These are phyloP conservation scores for Turritis glabra DNA, from an alignment of 345 rosid genomes.

Conservation along the genomic window DNA sequence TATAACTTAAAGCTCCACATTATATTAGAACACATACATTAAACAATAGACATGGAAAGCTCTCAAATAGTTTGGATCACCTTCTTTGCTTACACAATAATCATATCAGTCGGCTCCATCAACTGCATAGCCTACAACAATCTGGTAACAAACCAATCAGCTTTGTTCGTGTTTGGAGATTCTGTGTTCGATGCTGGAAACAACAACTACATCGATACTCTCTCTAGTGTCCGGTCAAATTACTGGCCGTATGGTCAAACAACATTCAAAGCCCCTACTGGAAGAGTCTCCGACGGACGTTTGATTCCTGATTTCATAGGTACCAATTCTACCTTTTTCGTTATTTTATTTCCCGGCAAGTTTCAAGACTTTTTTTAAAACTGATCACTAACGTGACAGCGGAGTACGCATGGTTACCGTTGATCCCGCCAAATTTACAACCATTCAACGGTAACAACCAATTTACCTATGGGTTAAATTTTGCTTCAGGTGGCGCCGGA, in stretches of 20 bases:
- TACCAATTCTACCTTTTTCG: background rate
- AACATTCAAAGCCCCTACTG: background rate
- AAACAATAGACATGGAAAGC: background rate
- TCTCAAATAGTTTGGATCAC: background rate
- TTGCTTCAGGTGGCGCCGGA: background rate
- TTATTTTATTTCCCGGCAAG: background rate
- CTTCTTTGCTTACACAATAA: background rate
- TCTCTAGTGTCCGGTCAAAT: conserved; percentile 2
- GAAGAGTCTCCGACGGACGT: conserved; percentile 7
- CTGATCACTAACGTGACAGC: background rate
- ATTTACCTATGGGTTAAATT: conserved; percentile 1
- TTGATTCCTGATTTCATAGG: background rate
- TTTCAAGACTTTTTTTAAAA: too few relatives aligned
- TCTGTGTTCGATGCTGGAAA: conserved; percentile 1
- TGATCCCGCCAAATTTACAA: conserved; percentile 6
- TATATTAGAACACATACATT: background rate
- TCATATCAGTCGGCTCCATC: background rate
- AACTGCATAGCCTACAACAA: background rate
- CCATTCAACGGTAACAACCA: background rate
- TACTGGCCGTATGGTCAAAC: conserved; percentile 5
- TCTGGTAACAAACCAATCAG: background rate
- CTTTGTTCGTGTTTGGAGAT: conserved; percentile 4
- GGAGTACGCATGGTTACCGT: conserved; percentile 10
- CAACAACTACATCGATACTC: conserved; percentile 1
- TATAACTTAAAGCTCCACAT: background rate